Evolutionary conservation across 129 eudicot species (phyloP).

Genomic region (Logfia minima): DNA sequence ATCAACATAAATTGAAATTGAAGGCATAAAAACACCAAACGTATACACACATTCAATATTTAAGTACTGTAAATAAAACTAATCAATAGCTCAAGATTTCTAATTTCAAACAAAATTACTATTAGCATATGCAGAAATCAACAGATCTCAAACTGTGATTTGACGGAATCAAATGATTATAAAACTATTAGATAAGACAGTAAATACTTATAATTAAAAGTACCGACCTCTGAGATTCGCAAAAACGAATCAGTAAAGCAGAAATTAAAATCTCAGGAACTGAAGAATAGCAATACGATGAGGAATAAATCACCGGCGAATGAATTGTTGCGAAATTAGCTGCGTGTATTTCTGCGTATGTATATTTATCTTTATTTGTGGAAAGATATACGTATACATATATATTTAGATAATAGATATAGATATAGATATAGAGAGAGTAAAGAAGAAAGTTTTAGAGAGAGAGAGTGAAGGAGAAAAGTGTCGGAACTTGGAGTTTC

Average conservation of each 20-base stretch:
- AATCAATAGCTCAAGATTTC: neutral
- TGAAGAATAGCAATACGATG: conserved; percentile 1
- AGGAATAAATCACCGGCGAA: conserved; percentile 17
- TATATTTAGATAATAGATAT: neutral
- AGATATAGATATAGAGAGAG: neutral
- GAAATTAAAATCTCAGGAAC: conserved; percentile 21
- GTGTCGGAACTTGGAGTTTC: conserved; percentile 32
- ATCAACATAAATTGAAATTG: conserved; percentile 9
- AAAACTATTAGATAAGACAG: neutral
- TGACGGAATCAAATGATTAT: neutral
- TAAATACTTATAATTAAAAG: neutral
- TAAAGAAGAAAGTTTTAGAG: conserved; percentile 1
- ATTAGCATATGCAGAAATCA: neutral
- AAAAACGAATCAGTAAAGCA: conserved; percentile 24
- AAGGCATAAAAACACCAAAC: conserved; percentile 2
- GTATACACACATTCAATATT: neutral
- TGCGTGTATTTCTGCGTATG: conserved; percentile 28
- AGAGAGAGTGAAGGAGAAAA: conserved; percentile 24
- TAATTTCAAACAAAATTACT: conserved; percentile 22
- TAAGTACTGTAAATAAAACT: neutral
- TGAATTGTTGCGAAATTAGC: conserved; percentile 25
- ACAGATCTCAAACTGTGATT: conserved; percentile 22
- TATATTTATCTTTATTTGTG: neutral
- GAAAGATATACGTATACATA: neutral
- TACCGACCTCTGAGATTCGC: conserved; percentile 27